A percentile compares a stretch with the other conserved stretches of the same genome.
These are phyloP conservation scores for Vaccinium vitisidaea DNA, from an alignment of 148 eudicot genomes.

Conservation along the genomic window DNA sequence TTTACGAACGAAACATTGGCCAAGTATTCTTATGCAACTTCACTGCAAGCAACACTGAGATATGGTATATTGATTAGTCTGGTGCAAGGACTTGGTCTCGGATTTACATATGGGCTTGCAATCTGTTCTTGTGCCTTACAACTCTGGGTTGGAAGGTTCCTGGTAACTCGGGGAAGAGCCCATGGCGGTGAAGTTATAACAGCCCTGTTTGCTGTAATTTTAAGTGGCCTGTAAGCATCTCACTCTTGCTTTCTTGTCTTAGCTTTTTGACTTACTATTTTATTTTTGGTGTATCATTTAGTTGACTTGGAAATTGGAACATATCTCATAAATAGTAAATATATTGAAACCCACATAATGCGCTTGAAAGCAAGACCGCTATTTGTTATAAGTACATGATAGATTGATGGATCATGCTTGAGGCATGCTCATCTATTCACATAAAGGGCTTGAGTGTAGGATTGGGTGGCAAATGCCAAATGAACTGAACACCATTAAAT, in stretches of 20 bases:
- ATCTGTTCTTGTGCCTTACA: conserved; percentile 98
- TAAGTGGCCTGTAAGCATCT: conserved; percentile 93
- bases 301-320: background rate
- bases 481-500: background rate
- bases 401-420: too few species aligned
- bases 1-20: conserved; percentile 97
- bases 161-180: conserved; percentile 69
- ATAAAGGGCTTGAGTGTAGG: background rate
- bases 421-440: too few species aligned
- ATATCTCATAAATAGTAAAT: background rate
- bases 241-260: conserved; percentile 13
- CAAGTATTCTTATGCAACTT: conserved; percentile 95
- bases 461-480: too few species aligned
- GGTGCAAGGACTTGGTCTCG: conserved; percentile 99
- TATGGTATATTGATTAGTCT: conserved; percentile 98
- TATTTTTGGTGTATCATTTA: background rate
- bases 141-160: conserved; percentile 94
- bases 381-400: background rate
- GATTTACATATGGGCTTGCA: conserved; percentile 97
- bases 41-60: conserved; percentile 93
- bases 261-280: background rate
- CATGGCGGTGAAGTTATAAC: conserved; percentile 93
- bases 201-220: conserved; percentile 85
- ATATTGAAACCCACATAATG: background rate
- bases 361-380: background rate